These are phyloP conservation scores for Russula foetens DNA, from an alignment of 768 basidiomycete species.

Conservation along the genomic window DNA sequence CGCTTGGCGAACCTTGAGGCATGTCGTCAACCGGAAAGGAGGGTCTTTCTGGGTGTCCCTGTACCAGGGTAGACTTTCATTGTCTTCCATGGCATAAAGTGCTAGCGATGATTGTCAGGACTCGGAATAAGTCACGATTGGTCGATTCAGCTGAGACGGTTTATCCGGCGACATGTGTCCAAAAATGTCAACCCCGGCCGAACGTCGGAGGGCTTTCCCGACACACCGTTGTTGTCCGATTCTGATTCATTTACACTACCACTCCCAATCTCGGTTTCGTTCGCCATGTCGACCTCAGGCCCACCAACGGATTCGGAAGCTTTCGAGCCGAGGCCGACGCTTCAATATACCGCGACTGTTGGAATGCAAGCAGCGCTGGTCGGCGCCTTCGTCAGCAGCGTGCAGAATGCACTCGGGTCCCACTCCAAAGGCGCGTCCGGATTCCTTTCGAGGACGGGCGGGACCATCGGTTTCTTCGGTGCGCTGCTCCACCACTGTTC, in stretches of 20 bases:
- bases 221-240: not conserved
- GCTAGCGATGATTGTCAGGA: too few species aligned
- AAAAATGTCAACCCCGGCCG: slow-evolving; percentile 6
- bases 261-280: not conserved
- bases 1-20: slow-evolving; percentile 37
- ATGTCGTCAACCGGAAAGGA: slow-evolving; percentile 37
- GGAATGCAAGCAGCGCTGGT: slow-evolving; percentile 60
- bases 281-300: slow-evolving; percentile 14
- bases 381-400: slow-evolving; percentile 60
- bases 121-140: too few species aligned
- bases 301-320: slow-evolving; percentile 4
- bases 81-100: slow-evolving; percentile 2
- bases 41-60: slow-evolving; percentile 26
- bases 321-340: slow-evolving; percentile 46
- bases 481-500: slow-evolving; percentile 26
- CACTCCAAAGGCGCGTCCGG: slow-evolving; percentile 80
- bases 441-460: slow-evolving; percentile 78
- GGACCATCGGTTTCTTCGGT: slow-evolving; percentile 92
- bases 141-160: too few species aligned
- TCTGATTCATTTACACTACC: not conserved
- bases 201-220: not conserved
- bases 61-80: slow-evolving; percentile 26
- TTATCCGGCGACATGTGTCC: not conserved
- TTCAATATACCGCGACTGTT: slow-evolving; percentile 46
- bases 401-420: slow-evolving; percentile 72